These are phyloP conservation scores for Colletotrichum sp. DNA, from an alignment of 2,329 filamentous ascomycete species.

Conservation along the genomic window DNA sequence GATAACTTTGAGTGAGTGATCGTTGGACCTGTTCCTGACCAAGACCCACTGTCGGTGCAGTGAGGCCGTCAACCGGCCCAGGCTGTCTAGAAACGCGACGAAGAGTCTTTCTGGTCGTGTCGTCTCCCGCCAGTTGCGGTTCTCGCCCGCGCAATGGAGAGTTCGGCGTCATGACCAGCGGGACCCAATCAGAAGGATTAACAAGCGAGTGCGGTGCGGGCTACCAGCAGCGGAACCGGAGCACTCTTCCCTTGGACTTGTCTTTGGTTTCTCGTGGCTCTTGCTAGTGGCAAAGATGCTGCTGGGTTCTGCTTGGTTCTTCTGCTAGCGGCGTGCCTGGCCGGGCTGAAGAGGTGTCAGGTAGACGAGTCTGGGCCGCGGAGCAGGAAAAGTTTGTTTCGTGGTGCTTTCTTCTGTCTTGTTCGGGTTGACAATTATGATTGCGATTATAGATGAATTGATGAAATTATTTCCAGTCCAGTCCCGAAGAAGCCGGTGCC, in stretches of 20 bases:
- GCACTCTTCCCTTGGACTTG: neutral
- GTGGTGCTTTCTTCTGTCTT: neutral
- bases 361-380: neutral
- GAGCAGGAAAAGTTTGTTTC: slow-evolving; percentile 12
- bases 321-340: neutral
- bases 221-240: neutral
- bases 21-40: neutral
- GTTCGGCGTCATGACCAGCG: neutral
- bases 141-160: neutral
- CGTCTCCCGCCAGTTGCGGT: neutral
- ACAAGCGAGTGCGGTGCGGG: neutral
- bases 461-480: neutral
- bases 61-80: neutral
- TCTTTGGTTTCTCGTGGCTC: neutral
- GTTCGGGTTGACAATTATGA: neutral
- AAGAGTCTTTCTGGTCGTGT: neutral
- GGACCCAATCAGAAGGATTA: neutral
- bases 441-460: neutral
- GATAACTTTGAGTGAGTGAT: neutral
- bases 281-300: neutral
- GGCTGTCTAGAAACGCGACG: neutral
- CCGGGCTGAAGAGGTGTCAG: slow-evolving; percentile 7
- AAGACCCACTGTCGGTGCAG: neutral
- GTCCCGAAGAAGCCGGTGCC: neutral
- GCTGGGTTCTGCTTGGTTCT: slow-evolving; percentile 13